Evolutionary conservation across 2,329 filamentous ascomycete species (phyloP).

Genomic region (Fusarium veterinarium): DNA sequence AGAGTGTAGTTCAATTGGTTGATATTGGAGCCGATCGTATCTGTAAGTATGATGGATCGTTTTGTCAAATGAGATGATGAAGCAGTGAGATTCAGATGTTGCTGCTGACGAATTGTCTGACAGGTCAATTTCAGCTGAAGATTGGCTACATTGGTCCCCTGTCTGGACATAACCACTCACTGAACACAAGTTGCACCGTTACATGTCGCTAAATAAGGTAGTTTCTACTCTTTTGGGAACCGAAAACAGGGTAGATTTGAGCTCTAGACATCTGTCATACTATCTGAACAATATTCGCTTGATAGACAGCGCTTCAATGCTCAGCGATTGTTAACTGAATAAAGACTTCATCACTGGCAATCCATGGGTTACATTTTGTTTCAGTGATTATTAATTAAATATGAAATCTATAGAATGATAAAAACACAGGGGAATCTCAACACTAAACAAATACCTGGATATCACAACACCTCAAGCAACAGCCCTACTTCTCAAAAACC

Average conservation of each 20-base stretch:
- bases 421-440: slow-evolving; percentile 12
- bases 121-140: background rate
- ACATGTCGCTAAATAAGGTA: background rate
- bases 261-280: background rate
- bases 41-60: background rate
- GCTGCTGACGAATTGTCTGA: background rate
- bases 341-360: background rate
- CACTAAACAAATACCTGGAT: background rate
- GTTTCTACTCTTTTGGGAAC: background rate
- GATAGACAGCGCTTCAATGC: background rate
- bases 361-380: background rate
- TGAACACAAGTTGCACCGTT: background rate
- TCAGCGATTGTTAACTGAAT: too few species aligned
- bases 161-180: background rate
- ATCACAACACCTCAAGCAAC: background rate
- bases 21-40: background rate
- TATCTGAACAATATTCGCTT: background rate
- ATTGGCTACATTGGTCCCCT: background rate
- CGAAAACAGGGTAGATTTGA: too few species aligned
- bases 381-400: background rate
- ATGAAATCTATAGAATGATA: background rate
- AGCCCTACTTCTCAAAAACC: slow-evolving; percentile 48
- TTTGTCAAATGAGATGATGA: background rate
- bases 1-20: background rate
- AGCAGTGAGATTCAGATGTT: background rate